Evolutionary conservation across 2,329 filamentous ascomycete genomes (phyloP).

Genomic region (Gaeumannomyces tritici): DNA sequence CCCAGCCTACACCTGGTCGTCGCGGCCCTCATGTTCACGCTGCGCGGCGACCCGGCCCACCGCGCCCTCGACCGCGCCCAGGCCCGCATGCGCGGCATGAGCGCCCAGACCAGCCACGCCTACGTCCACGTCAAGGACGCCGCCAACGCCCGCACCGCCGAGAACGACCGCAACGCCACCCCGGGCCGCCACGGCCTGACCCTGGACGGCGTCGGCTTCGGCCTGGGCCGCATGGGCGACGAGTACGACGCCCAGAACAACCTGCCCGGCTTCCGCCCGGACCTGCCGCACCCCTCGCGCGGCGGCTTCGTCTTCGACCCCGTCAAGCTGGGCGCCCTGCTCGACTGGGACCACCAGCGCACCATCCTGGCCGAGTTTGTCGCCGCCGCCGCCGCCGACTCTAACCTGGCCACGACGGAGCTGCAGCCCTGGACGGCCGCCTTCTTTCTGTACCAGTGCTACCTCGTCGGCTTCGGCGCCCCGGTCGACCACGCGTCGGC

Average conservation of each 20-base stretch:
- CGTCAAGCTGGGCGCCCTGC: slow-evolving; percentile 1
- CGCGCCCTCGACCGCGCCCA: slow-evolving; percentile 9
- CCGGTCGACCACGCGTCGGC: background rate
- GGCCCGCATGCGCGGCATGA: slow-evolving; percentile 8
- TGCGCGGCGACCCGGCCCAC: slow-evolving; percentile 7
- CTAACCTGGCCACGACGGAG: background rate
- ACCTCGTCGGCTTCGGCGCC: slow-evolving; percentile 7
- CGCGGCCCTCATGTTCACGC: slow-evolving; percentile 8
- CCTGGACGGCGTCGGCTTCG: slow-evolving; percentile 7
- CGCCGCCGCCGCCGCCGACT: background rate
- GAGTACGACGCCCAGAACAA: slow-evolving; percentile 11
- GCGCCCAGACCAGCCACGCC: background rate
- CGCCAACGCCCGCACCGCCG: slow-evolving; percentile 3
- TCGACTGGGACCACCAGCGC: slow-evolving; percentile 7
- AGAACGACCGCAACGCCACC: background rate
- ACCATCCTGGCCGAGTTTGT: slow-evolving; percentile 6
- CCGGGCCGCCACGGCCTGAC: slow-evolving; percentile 6
- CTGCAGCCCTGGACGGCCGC: slow-evolving; percentile 5
- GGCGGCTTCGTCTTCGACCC: slow-evolving; percentile 8
- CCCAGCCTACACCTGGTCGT: slow-evolving; percentile 5
- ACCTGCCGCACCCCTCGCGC: slow-evolving; percentile 5
- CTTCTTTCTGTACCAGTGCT: slow-evolving; percentile 9
- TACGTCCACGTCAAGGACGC: slow-evolving; percentile 8
- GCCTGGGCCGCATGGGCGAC: slow-evolving; percentile 5
- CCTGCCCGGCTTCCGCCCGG: slow-evolving; percentile 8